Percentiles rank a stretch among this genome's conserved stretches.
Conservation (phyloP, 306 rosid genomes). For the Lithocarpus polystachyus region DNA sequence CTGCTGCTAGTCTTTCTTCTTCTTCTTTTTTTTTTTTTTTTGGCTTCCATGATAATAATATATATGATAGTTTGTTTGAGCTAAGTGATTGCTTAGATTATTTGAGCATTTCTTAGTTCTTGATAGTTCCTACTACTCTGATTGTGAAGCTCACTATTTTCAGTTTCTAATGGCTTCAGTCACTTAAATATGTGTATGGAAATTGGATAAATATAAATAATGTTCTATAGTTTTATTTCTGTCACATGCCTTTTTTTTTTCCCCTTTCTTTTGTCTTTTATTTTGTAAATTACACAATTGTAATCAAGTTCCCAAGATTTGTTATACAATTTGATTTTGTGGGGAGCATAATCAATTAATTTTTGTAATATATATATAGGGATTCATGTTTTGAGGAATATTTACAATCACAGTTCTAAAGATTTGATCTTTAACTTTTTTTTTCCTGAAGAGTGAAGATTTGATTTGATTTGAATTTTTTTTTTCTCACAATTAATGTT, state of each 20-base stretch:
- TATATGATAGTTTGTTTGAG: background rate
- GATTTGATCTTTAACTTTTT: background rate
- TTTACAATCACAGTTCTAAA: background rate
- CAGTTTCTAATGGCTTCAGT: background rate
- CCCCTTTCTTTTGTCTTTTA: background rate
- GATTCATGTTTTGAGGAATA: background rate
- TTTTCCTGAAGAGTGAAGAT: no score
- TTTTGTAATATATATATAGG: background rate
- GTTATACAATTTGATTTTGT: background rate
- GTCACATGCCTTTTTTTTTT: background rate
- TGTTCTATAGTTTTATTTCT: background rate
- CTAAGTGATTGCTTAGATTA: background rate
- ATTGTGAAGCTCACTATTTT: background rate
- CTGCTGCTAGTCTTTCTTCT: background rate
- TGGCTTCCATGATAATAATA: background rate
- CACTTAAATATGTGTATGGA: no score
- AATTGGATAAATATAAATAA: no score
- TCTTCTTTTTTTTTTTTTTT: background rate
- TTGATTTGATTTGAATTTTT: background rate
- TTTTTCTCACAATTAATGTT: background rate
- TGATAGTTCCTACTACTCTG: background rate
- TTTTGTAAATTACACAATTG: background rate
- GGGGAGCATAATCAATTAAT: background rate
- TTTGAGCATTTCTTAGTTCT: background rate
- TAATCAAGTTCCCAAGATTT: background rate